These are phyloP conservation scores for Cryptococcus hybrid DNA, from an alignment of 1,284 basidiomycete genomes.

Conservation along the genomic window DNA sequence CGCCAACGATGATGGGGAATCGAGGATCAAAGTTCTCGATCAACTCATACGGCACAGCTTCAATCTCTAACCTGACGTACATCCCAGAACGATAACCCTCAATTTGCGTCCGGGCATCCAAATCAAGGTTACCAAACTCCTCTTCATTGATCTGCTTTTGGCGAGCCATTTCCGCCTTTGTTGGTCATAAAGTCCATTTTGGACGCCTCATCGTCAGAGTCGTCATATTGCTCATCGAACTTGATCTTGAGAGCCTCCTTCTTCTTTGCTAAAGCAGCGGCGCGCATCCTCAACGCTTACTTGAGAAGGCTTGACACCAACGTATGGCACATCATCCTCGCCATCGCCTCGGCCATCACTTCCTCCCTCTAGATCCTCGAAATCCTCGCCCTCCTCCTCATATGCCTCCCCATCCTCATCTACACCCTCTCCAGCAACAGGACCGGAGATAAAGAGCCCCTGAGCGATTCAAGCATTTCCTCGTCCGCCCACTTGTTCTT, in stretches of 20 bases:
- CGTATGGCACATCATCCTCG: constrained; percentile 46
- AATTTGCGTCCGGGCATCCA: constrained; percentile 73
- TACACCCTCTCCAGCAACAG: constrained; percentile 36
- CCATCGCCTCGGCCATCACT: constrained; percentile 51
- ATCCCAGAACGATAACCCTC: constrained; percentile 88
- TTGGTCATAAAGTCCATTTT: constrained; percentile 81
- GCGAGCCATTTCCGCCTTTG: constrained; percentile 83
- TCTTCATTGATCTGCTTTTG: constrained; percentile 81
- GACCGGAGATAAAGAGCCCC: constrained; percentile 89
- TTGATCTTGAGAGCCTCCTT: constrained; percentile 91
- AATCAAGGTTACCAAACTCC: constrained; percentile 81
- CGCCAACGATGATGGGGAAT: constrained; percentile 90
- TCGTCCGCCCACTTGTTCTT: constrained; percentile 76
- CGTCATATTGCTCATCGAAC: constrained; percentile 96
- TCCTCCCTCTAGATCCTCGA: constrained; percentile 55
- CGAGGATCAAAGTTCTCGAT: constrained; percentile 89
- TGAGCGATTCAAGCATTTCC: constrained; percentile 78
- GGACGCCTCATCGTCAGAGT: constrained; percentile 67
- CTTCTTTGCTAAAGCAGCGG: constrained; percentile 70
- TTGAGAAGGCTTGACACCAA: constrained; percentile 38
- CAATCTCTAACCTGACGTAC: constrained; percentile 92
- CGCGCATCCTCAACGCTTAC: constrained; percentile 50
- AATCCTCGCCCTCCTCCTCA: constrained; percentile 54
- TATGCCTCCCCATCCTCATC: constrained; percentile 50
- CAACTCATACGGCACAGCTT: constrained; percentile 83